phyloP scores from a whole-genome alignment of 768 basidiomycete species.

The Phlebiopsis gigantea region DNA sequence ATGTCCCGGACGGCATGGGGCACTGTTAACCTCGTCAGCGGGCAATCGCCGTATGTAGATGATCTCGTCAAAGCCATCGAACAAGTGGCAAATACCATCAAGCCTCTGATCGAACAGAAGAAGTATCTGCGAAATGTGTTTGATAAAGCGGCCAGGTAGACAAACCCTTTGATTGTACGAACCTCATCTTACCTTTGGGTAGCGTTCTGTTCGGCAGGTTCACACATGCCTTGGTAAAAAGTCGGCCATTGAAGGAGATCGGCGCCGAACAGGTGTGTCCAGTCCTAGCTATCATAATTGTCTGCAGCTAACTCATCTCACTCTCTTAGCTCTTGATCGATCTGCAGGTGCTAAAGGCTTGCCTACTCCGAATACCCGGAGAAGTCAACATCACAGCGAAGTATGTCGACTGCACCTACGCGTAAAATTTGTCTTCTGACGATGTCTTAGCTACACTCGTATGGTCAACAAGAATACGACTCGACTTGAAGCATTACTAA shows the following conservation, averaged over 20 bases:
- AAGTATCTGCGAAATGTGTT: slow-evolving; percentile 90
- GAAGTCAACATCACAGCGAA: slow-evolving; percentile 52
- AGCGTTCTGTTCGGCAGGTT: slow-evolving; percentile 85
- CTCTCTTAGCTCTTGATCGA: slow-evolving; percentile 74
- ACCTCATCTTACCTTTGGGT: neutral
- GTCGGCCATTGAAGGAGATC: slow-evolving; percentile 85
- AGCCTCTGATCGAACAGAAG: slow-evolving; percentile 86
- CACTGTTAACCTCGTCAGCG: slow-evolving; percentile 75
- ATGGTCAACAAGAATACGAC: slow-evolving; percentile 77
- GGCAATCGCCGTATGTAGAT: slow-evolving; percentile 74
- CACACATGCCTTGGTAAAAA: slow-evolving; percentile 84
- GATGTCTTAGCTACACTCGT: slow-evolving; percentile 62
- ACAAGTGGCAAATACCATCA: slow-evolving; percentile 70
- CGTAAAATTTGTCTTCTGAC: slow-evolving; percentile 12
- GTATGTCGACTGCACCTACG: slow-evolving; percentile 29
- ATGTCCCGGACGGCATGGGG: slow-evolving; percentile 81
- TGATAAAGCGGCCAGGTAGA: slow-evolving; percentile 87
- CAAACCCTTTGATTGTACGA: slow-evolving; percentile 19
- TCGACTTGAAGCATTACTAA: slow-evolving; percentile 85
- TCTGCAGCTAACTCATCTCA: neutral
- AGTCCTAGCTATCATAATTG: slow-evolving; percentile 2
- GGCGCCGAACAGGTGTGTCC: slow-evolving; percentile 92
- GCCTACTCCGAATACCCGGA: slow-evolving; percentile 79
- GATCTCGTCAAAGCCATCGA: slow-evolving; percentile 75
- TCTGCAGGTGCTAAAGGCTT: slow-evolving; percentile 80